These are phyloP conservation scores for Ogataea angusta DNA, from an alignment of 805 yeast genomes.

Conservation along the genomic window DNA sequence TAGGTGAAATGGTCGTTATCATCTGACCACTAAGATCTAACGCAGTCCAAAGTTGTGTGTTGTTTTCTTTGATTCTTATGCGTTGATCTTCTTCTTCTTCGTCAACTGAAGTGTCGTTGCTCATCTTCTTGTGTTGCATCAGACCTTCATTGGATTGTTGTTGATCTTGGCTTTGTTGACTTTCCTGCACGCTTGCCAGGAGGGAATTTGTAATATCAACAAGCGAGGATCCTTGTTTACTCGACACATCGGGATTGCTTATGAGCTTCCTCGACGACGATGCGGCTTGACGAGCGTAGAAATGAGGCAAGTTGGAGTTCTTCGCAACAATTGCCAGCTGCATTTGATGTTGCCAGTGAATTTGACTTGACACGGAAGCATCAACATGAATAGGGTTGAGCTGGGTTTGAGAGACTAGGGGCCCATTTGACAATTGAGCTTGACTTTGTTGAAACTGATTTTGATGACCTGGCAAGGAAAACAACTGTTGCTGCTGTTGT, in stretches of 20 bases:
- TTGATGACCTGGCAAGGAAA: constrained; percentile 26
- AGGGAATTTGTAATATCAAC: constrained; percentile 41
- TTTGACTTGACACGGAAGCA: constrained; percentile 33
- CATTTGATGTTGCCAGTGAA: constrained; percentile 76
- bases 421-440: constrained; percentile 16
- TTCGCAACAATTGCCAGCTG: constrained; percentile 72
- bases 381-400: constrained; percentile 35
- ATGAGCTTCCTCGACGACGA: constrained; percentile 49
- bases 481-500: constrained; percentile 22
- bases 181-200: constrained; percentile 32
- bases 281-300: constrained; percentile 82
- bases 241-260: constrained; percentile 34
- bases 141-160: constrained; percentile 35
- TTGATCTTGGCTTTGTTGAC: constrained; percentile 24
- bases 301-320: constrained; percentile 66
- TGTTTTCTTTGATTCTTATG: constrained; percentile 53
- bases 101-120: constrained; percentile 36
- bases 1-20: constrained; percentile 63
- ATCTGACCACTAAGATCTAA: constrained; percentile 91
- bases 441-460: constrained; percentile 28
- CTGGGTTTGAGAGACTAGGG: constrained; percentile 20
- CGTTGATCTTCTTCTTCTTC: constrained; percentile 69
- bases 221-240: constrained; percentile 29
- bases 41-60: constrained; percentile 90
- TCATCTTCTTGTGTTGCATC: constrained; percentile 35